Percentiles rank a stretch among this genome's conserved stretches.
phyloP scores from a whole-genome alignment of 2,329 filamentous ascomycete species.

The Alternaria ethzedia region DNA sequence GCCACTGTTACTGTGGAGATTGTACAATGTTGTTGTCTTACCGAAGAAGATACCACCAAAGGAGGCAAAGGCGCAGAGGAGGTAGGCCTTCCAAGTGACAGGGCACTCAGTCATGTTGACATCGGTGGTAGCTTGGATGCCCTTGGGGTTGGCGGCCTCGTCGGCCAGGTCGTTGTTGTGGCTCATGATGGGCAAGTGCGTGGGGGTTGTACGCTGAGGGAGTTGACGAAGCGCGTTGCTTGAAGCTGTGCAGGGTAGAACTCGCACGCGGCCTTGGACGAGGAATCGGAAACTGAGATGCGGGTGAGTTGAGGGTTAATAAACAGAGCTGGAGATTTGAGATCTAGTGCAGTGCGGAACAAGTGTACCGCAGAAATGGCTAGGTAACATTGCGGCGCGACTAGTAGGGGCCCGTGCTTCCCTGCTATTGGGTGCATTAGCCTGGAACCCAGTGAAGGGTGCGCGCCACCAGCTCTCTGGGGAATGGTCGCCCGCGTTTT shows the following conservation, averaged over 20 bases:
- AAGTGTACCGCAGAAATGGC: neutral
- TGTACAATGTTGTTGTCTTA: neutral
- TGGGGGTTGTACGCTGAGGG: neutral
- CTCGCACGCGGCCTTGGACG: neutral
- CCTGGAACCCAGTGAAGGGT: neutral
- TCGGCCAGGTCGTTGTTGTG: neutral
- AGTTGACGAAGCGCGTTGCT: neutral
- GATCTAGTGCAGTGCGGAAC: neutral
- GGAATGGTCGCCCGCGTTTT: slow-evolving; percentile 1
- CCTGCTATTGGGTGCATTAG: neutral
- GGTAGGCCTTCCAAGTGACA: slow-evolving; percentile 54
- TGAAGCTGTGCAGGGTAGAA: slow-evolving; percentile 1
- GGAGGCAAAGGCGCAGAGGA: slow-evolving; percentile 55
- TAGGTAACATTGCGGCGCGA: neutral
- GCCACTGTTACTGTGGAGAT: neutral
- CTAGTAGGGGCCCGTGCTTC: neutral
- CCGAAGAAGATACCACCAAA: slow-evolving; percentile 69
- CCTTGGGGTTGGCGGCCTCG: slow-evolving; percentile 1
- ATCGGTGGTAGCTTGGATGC: slow-evolving; percentile 1
- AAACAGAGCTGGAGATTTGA: slow-evolving; percentile 1
- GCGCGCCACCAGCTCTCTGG: neutral
- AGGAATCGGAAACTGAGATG: neutral
- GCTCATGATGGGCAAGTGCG: neutral
- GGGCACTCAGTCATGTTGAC: slow-evolving; percentile 49
- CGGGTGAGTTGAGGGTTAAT: neutral